Percentiles rank a stretch among this genome's conserved stretches.
Conservation (phyloP, 768 basidiomycete genomes). For the Flagelloscypha sp. region DNA sequence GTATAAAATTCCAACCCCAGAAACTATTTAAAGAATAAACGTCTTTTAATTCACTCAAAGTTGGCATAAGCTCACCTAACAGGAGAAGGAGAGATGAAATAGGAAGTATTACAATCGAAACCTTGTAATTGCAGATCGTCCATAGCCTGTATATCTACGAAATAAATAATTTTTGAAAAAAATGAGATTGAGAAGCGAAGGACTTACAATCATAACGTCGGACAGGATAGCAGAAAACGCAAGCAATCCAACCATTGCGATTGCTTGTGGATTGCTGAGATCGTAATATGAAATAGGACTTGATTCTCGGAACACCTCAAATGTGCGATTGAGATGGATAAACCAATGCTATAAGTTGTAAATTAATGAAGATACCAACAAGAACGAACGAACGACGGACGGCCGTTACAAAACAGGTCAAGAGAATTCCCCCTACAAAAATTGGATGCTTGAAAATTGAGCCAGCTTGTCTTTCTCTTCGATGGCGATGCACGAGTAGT, state of each 20-base stretch:
- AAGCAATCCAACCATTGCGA: constrained; percentile 8
- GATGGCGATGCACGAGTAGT: constrained; percentile 4
- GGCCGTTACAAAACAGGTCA: constrained; percentile 2
- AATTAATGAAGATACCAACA: not conserved
- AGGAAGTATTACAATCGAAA: constrained; percentile 8
- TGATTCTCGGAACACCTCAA: constrained; percentile 10
- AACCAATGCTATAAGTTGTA: constrained; percentile 11
- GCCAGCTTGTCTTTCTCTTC: not conserved
- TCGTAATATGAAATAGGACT: constrained; percentile 7
- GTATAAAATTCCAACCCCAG: constrained; percentile 9
- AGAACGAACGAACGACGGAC: not conserved
- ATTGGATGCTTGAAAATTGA: not conserved
- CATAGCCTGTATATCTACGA: constrained; percentile 37
- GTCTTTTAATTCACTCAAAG: not conserved
- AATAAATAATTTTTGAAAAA: constrained; percentile 26
- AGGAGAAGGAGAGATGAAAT: constrained; percentile 4
- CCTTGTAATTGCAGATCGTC: constrained; percentile 12
- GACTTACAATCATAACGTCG: constrained; percentile 10
- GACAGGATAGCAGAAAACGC: constrained; percentile 4
- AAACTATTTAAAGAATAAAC: constrained; percentile 3
- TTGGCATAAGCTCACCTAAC: constrained; percentile 2
- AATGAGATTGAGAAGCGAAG: not conserved
- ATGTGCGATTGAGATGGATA: constrained; percentile 9
- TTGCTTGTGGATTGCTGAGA: constrained; percentile 8
- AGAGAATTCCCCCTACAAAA: not conserved